Conservation (phyloP, 176 grass and related monocot genomes). For the Poa pratensis region DNA sequence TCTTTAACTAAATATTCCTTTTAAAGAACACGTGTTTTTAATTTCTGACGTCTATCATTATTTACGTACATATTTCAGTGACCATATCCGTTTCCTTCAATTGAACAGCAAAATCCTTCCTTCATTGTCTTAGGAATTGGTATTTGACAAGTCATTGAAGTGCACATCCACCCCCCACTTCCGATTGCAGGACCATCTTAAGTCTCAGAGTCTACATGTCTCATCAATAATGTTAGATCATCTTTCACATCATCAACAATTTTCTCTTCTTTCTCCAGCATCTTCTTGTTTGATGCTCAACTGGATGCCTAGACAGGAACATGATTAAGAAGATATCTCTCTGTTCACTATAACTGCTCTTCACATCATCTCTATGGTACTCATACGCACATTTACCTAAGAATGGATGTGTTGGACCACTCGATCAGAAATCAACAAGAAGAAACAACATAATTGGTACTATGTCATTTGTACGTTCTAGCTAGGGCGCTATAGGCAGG, state of each 20-base stretch:
- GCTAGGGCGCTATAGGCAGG: too few relatives aligned
- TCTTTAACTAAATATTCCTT: background rate
- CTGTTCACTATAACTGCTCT: too few relatives aligned
- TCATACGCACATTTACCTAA: too few relatives aligned
- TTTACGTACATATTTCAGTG: too few relatives aligned
- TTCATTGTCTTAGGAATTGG: background rate
- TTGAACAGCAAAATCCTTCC: background rate
- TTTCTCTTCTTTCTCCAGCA: background rate
- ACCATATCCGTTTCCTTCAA: too few relatives aligned
- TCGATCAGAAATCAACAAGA: background rate
- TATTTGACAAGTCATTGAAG: background rate
- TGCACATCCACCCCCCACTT: background rate
- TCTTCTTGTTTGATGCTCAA: background rate
- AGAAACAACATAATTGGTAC: background rate
- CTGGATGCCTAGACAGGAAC: background rate
- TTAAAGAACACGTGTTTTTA: too few relatives aligned
- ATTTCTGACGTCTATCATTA: too few relatives aligned
- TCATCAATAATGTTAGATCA: background rate
- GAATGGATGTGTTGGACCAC: background rate
- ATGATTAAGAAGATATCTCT: background rate
- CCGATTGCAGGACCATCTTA: background rate
- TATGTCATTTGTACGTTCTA: background rate
- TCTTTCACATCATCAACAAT: background rate
- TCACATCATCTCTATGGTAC: too few relatives aligned
- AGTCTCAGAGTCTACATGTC: background rate